These are phyloP conservation scores for Bertia moriformis DNA, from an alignment of 2,329 filamentous ascomycete genomes.

Conservation along the genomic window DNA sequence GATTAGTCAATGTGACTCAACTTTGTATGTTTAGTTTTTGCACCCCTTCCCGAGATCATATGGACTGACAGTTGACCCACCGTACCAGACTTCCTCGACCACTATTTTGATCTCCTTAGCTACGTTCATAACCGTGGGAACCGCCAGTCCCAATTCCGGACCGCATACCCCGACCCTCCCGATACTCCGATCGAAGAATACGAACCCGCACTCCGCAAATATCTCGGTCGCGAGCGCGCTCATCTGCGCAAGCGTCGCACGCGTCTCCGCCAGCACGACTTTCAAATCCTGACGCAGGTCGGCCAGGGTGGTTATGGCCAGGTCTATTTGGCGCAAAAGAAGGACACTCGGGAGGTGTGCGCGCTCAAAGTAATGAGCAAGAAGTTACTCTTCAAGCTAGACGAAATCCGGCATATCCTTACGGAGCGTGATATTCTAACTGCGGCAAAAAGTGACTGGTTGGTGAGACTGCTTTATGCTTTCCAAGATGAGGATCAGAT, in stretches of 20 bases:
- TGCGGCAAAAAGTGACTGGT: conserved; percentile 93
- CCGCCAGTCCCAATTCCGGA: conserved; percentile 70
- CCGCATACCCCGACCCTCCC: conserved; percentile 51
- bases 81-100: conserved; percentile 84
- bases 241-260: conserved; percentile 88
- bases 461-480: conserved; percentile 86
- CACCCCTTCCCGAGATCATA: not conserved
- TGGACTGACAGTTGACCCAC: no score
- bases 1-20: conserved; percentile 91
- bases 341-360: conserved; percentile 92
- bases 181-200: conserved; percentile 61
- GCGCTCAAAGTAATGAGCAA: conserved; percentile 99
- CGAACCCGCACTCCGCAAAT: conserved; percentile 71
- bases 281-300: conserved; percentile 95
- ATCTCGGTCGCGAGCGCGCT: conserved; percentile 80
- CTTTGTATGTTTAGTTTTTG: conserved; percentile 51
- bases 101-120: conserved; percentile 94
- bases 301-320: conserved; percentile 96
- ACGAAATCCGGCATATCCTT: conserved; percentile 88
- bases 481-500: conserved; percentile 98
- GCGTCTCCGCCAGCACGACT: conserved; percentile 83
- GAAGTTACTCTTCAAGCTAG: conserved; percentile 91
- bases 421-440: conserved; percentile 96
- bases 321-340: conserved; percentile 94
- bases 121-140: conserved; percentile 84